phyloP scores from a whole-genome alignment of 106 monocot genomes.

The Platanthera guangdongensis region DNA sequence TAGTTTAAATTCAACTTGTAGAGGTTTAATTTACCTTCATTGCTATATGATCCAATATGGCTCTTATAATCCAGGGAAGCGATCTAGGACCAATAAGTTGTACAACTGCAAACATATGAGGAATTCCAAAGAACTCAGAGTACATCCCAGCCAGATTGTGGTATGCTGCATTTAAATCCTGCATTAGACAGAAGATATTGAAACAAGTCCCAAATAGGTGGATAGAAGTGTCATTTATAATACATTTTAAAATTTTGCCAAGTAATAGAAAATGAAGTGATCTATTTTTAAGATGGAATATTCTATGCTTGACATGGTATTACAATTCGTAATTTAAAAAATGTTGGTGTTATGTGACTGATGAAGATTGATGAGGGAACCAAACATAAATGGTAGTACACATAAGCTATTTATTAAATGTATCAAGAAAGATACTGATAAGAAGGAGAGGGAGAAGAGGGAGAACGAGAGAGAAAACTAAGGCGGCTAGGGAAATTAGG shows the following conservation, averaged over 20 bases:
- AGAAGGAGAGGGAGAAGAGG: no score
- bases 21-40: conserved; percentile 43
- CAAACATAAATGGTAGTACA: not conserved
- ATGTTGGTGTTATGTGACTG: not conserved
- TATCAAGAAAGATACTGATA: not conserved
- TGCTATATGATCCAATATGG: conserved; percentile 80
- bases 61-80: conserved; percentile 82
- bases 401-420: no score
- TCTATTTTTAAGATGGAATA: not conserved
- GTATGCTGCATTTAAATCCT: conserved; percentile 80
- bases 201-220: not conserved
- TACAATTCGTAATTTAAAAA: not conserved
- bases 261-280: not conserved
- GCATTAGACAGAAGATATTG: conserved; percentile 16
- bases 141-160: conserved; percentile 56
- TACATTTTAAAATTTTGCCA: not conserved
- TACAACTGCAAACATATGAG: conserved; percentile 85
- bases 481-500: no score
- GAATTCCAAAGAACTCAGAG: conserved; percentile 80
- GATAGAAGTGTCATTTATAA: not conserved
- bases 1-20: not conserved
- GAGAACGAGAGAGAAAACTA: no score
- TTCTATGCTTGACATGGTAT: not conserved
- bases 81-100: conserved; percentile 83
- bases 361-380: not conserved